phyloP scores from a whole-genome alignment of 768 basidiomycete species.

The Tricholoma sp. region DNA sequence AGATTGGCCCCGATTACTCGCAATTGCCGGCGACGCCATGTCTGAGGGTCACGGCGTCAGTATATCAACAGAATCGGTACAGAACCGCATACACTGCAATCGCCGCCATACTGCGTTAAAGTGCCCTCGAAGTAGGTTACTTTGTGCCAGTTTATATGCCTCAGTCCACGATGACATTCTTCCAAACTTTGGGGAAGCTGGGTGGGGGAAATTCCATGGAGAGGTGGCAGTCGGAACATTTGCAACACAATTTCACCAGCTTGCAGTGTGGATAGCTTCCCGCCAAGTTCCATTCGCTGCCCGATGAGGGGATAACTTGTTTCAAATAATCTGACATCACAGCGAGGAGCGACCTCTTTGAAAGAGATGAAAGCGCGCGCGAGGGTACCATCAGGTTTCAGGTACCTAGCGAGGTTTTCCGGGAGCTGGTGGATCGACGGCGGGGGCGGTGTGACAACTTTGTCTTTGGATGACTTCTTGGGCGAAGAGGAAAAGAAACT shows the following conservation, averaged over 20 bases:
- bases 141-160: conserved; percentile 93
- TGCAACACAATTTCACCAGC: conserved; percentile 88
- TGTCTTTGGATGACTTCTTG: conserved; percentile 55
- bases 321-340: conserved; percentile 83
- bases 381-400: conserved; percentile 83
- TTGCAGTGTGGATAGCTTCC: conserved; percentile 58
- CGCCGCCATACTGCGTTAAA: conserved; percentile 90
- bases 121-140: conserved; percentile 90
- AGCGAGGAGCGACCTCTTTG: conserved; percentile 78
- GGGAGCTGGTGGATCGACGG: conserved; percentile 44
- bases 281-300: conserved; percentile 55
- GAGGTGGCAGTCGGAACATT: conserved; percentile 82
- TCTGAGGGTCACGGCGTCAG: conserved; percentile 34
- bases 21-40: conserved; percentile 78
- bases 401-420: conserved; percentile 77
- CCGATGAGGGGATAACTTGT: conserved; percentile 79
- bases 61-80: background rate
- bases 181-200: conserved; percentile 90
- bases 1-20: conserved; percentile 83
- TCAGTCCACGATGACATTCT: conserved; percentile 83
- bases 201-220: conserved; percentile 75
- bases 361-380: conserved; percentile 86
- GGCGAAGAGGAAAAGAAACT: conserved; percentile 75
- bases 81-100: conserved; percentile 67
- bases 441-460: conserved; percentile 31